Percentiles rank a stretch among this genome's conserved stretches.
Conservation (phyloP, 108 stramenopile species). For the Fragilaria crotonensis region DNA sequence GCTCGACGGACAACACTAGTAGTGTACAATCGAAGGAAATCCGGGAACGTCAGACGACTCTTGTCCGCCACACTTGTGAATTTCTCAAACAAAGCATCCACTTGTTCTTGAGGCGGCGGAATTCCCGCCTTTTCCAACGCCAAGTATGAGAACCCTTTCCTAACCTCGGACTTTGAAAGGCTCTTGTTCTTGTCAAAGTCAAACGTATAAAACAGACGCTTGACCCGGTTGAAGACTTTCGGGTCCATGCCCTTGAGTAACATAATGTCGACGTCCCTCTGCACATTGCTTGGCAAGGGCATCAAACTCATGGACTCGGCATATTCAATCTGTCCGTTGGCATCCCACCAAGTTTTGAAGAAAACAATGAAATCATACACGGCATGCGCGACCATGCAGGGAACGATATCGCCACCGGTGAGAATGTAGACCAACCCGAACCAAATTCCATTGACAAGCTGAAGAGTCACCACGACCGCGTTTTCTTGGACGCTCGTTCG, state of each 20-base stretch:
- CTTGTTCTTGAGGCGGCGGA: conserved; percentile 2
- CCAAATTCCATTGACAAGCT: conserved; percentile 13
- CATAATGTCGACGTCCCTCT: not conserved
- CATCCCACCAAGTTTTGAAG: conserved; percentile 12
- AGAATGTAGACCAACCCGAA: conserved; percentile 14
- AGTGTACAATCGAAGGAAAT: not conserved
- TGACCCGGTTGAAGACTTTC: not conserved
- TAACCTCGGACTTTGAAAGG: conserved; percentile 15
- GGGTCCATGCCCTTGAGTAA: not conserved
- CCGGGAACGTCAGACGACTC: not conserved
- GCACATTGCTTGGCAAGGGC: not conserved
- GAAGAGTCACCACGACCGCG: conserved; percentile 4
- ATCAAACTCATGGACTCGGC: not conserved
- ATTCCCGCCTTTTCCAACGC: conserved; percentile 3
- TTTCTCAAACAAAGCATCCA: conserved; percentile 6
- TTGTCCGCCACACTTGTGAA: not conserved
- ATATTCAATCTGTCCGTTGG: conserved; percentile 17
- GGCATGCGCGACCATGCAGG: conserved; percentile 18
- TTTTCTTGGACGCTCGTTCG: conserved; percentile 6
- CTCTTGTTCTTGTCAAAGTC: conserved; percentile 17
- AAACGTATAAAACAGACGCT: conserved; percentile 19
- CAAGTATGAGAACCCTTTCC: conserved; percentile 9
- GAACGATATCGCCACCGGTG: conserved; percentile 15
- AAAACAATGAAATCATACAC: conserved; percentile 12
- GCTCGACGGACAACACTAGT: too few relatives aligned